Conservation (phyloP, 208 protist species). For the Acanthamoeba castellanii region DNA sequence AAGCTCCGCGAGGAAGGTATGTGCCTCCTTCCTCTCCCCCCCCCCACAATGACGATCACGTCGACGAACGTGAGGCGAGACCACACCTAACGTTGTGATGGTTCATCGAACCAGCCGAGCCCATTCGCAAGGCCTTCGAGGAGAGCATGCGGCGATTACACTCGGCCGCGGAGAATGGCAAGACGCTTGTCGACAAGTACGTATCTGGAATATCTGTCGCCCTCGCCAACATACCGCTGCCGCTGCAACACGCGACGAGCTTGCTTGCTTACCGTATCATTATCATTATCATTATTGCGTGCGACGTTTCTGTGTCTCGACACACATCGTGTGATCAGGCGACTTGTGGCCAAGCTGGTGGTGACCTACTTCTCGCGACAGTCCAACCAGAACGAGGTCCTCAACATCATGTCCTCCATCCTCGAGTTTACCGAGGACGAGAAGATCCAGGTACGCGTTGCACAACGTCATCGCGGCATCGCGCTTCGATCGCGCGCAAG, state of each 20-base stretch:
- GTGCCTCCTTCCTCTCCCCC: no score
- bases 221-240: no score
- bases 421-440: slow-evolving; percentile 55
- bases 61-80: no score
- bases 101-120: not conserved
- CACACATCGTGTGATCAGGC: not conserved
- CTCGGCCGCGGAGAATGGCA: slow-evolving; percentile 25
- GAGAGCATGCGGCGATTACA: slow-evolving; percentile 48
- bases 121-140: not conserved
- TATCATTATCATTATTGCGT: no score
- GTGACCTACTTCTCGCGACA: slow-evolving; percentile 39
- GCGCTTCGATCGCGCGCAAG: no score
- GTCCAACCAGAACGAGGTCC: slow-evolving; percentile 18
- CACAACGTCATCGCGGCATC: not conserved
- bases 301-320: not conserved
- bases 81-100: not conserved
- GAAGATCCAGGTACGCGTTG: slow-evolving; percentile 3
- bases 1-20: slow-evolving; percentile 14
- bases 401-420: slow-evolving; percentile 47
- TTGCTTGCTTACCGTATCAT: no score
- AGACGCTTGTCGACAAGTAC: slow-evolving; percentile 17
- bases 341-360: slow-evolving; percentile 7
- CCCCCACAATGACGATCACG: no score
- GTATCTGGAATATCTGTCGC: no score
- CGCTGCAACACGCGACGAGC: no score